Conservation (phyloP, 177 flowering plant species). For the Vitis hybrid region DNA sequence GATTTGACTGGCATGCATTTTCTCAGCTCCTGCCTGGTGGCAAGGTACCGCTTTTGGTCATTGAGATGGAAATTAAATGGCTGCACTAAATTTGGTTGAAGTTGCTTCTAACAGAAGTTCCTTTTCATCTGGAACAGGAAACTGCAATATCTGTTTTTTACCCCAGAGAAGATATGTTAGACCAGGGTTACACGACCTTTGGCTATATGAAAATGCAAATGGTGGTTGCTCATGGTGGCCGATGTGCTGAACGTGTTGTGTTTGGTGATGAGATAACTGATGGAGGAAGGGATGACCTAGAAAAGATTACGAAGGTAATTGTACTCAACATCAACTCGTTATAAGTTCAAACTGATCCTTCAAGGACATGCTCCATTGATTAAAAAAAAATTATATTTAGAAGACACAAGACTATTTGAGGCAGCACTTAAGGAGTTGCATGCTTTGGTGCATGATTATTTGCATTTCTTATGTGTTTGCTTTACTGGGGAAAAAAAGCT, state of each 20-base stretch:
- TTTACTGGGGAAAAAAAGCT: too few species aligned
- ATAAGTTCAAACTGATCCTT: background rate
- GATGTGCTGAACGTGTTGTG: conserved; percentile 92
- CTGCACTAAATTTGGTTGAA: background rate
- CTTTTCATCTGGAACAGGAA: conserved; percentile 53
- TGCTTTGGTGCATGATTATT: too few species aligned
- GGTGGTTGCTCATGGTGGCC: conserved; percentile 99
- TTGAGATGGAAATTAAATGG: too few species aligned
- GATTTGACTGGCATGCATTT: conserved; percentile 98
- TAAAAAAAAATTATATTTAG: too few species aligned
- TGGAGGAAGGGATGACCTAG: conserved; percentile 89
- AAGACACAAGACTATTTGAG: too few species aligned
- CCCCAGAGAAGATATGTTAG: conserved; percentile 89
- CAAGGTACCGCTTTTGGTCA: conserved; percentile 43
- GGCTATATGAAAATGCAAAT: conserved; percentile 99
- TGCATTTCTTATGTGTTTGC: too few species aligned
- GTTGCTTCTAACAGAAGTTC: background rate
- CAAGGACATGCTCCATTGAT: too few species aligned
- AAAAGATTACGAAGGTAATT: conserved; percentile 84
- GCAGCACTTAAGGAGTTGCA: too few species aligned
- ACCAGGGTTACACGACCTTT: conserved; percentile 89
- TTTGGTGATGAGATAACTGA: conserved; percentile 92
- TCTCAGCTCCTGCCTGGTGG: conserved; percentile 99
- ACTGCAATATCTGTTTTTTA: conserved; percentile 92
- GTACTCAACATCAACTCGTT: background rate